These are phyloP conservation scores for Penium margaritaceum DNA, from an alignment of 139 green algal genomes.

Conservation along the genomic window DNA sequence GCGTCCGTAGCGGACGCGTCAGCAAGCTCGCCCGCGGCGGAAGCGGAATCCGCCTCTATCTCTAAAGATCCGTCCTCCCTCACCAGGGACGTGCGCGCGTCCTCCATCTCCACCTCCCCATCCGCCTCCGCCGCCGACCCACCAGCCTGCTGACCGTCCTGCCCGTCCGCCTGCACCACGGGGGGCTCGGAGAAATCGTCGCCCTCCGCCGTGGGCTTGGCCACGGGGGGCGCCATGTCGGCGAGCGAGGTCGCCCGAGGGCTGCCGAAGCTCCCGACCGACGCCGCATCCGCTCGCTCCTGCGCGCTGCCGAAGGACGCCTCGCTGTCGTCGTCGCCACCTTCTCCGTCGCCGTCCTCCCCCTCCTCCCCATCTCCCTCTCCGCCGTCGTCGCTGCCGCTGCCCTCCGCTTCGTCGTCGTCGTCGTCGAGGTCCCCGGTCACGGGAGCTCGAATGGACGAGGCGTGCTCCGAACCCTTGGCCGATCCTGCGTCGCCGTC, in stretches of 20 bases:
- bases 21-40: background rate
- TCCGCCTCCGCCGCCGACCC: slow-evolving; percentile 9
- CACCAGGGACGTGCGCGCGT: background rate
- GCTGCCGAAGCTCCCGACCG: background rate
- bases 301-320: slow-evolving; percentile 12
- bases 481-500: too few relatives aligned
- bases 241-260: background rate
- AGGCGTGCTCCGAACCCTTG: too few relatives aligned
- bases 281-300: slow-evolving; percentile 2
- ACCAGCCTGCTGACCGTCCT: too few relatives aligned
- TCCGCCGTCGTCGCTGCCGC: too few relatives aligned
- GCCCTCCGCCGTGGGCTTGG: slow-evolving; percentile 13
- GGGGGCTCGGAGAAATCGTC: slow-evolving; percentile 8
- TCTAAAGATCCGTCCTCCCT: too few relatives aligned
- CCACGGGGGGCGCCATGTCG: background rate
- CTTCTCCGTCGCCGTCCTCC: background rate
- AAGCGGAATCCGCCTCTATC: background rate
- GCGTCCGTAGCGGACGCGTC: background rate
- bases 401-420: too few relatives aligned
- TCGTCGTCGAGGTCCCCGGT: too few relatives aligned
- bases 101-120: slow-evolving; percentile 31
- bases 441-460: too few relatives aligned
- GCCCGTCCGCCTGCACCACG: too few relatives aligned
- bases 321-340: slow-evolving; percentile 9
- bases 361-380: too few relatives aligned